These are phyloP conservation scores for Pelargonium australe DNA, from an alignment of 441 rosid species.

Conservation along the genomic window DNA sequence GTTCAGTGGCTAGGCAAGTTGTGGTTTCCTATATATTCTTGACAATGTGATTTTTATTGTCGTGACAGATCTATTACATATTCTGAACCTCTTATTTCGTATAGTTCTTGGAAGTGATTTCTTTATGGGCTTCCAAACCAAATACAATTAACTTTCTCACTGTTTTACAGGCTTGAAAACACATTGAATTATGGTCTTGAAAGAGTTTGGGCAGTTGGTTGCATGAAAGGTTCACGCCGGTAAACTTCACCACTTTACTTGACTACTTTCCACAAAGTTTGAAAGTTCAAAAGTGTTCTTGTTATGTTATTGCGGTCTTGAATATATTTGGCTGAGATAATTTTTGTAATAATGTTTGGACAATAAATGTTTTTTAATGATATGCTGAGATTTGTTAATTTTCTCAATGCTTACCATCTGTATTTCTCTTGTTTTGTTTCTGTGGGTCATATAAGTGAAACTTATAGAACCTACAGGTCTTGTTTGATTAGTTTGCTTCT, in stretches of 20 bases:
- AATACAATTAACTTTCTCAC: constrained; percentile 13
- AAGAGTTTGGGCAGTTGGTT: constrained; percentile 84
- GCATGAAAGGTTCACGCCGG: constrained; percentile 70
- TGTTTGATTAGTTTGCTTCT: neutral
- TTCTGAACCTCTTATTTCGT: neutral
- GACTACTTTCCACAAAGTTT: neutral
- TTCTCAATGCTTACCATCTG: neutral
- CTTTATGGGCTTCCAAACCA: neutral
- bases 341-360: neutral
- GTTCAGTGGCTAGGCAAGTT: neutral
- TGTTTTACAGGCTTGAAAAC: constrained; percentile 67
- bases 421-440: neutral
- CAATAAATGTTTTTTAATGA: neutral
- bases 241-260: constrained; percentile 24
- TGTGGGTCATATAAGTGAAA: constrained; percentile 1
- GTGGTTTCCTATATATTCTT: neutral
- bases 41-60: neutral
- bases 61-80: neutral
- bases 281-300: neutral
- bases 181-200: constrained; percentile 82
- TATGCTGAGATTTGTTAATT: neutral
- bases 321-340: constrained; percentile 3
- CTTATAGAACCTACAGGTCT: neutral
- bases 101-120: neutral
- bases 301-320: neutral